phyloP scores from a whole-genome alignment of 2,329 filamentous ascomycete genomes.

The Fusarium sacchari region DNA sequence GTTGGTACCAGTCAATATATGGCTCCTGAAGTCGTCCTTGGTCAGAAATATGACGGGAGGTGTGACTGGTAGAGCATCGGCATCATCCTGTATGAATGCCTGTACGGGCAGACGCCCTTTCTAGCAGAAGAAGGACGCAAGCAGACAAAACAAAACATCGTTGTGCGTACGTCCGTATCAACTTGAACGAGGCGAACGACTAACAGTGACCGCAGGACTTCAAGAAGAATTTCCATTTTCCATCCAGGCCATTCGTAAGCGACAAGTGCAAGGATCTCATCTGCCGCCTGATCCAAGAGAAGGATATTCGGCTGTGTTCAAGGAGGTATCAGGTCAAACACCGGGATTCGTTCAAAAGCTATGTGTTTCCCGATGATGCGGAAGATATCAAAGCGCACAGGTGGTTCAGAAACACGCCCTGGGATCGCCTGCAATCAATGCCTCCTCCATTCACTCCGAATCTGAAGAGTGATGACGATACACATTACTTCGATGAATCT shows the following conservation, averaged over 20 bases:
- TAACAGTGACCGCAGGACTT: slow-evolving; percentile 67
- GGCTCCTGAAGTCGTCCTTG: slow-evolving; percentile 91
- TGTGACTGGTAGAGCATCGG: slow-evolving; percentile 99
- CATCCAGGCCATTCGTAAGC: slow-evolving; percentile 71
- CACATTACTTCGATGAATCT: slow-evolving; percentile 90
- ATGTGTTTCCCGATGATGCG: slow-evolving; percentile 85
- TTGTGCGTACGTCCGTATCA: slow-evolving; percentile 61
- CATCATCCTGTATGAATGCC: slow-evolving; percentile 92
- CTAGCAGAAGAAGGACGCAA: slow-evolving; percentile 80
- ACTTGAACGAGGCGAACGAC: neutral
- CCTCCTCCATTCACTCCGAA: slow-evolving; percentile 83
- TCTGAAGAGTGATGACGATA: slow-evolving; percentile 75
- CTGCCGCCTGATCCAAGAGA: slow-evolving; percentile 75
- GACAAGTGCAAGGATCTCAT: slow-evolving; percentile 82
- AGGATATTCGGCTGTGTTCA: slow-evolving; percentile 79
- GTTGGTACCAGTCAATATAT: slow-evolving; percentile 98
- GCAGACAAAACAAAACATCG: slow-evolving; percentile 86
- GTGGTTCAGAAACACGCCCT: slow-evolving; percentile 84
- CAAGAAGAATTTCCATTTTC: slow-evolving; percentile 75
- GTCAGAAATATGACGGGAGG: slow-evolving; percentile 85
- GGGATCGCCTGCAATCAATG: slow-evolving; percentile 77
- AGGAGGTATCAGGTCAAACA: slow-evolving; percentile 78
- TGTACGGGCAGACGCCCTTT: slow-evolving; percentile 93
- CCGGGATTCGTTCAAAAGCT: slow-evolving; percentile 53
- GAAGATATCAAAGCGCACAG: slow-evolving; percentile 89